phyloP scores from a whole-genome alignment of 345 rosid genomes.

The Populus davidiana region DNA sequence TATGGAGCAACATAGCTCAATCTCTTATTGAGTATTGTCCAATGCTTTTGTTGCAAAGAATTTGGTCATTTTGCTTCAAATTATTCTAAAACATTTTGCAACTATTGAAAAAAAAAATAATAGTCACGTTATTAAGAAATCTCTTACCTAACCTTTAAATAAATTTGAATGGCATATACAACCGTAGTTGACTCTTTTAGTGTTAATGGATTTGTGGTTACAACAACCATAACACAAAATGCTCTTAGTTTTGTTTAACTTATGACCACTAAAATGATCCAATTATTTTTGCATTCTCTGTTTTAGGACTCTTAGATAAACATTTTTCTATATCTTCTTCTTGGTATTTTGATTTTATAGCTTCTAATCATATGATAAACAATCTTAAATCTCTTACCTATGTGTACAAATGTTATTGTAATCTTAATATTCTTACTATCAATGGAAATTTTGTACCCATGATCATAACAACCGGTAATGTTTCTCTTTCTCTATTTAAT shows the following conservation, averaged over 20 bases:
- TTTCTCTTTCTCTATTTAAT: neutral
- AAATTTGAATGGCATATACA: neutral
- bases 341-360: neutral
- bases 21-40: neutral
- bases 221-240: neutral
- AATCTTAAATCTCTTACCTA: neutral
- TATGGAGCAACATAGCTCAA: neutral
- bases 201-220: neutral
- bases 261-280: neutral
- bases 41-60: neutral
- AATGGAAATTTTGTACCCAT: neutral
- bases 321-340: no score
- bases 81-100: neutral
- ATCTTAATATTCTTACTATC: slow-evolving; percentile 10
- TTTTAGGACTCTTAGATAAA: neutral
- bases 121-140: neutral
- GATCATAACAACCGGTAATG: neutral
- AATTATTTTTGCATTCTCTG: neutral
- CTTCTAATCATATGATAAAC: neutral
- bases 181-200: neutral
- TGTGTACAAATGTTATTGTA: neutral
- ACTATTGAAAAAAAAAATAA: neutral
- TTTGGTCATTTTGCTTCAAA: neutral
- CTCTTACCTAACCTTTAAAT: neutral
- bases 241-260: no score